These are phyloP conservation scores for Blastobotrys serpentis DNA, from an alignment of 1,139 yeast genomes.

Conservation along the genomic window DNA sequence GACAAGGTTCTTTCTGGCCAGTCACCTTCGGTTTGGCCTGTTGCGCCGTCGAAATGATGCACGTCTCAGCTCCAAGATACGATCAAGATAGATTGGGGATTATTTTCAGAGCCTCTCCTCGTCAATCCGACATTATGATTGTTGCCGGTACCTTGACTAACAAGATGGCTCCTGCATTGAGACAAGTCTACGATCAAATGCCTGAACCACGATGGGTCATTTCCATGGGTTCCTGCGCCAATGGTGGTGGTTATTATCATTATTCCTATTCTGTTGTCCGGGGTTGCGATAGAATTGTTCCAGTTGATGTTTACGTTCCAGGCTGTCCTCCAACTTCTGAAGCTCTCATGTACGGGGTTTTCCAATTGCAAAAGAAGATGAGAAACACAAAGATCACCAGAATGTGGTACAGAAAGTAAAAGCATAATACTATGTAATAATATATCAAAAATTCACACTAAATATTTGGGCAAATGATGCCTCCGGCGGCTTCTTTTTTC, in stretches of 20 bases:
- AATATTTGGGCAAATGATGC: no score
- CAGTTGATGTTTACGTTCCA: slow-evolving; percentile 88
- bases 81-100: slow-evolving; percentile 93
- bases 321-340: slow-evolving; percentile 94
- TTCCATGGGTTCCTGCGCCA: slow-evolving; percentile 93
- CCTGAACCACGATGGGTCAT: slow-evolving; percentile 88
- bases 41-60: slow-evolving; percentile 97
- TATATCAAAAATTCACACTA: no score
- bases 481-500: no score
- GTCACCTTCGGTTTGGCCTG: slow-evolving; percentile 90
- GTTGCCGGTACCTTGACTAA: slow-evolving; percentile 91
- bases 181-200: slow-evolving; percentile 94
- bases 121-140: slow-evolving; percentile 91
- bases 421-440: slow-evolving; percentile 1
- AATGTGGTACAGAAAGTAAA: slow-evolving; percentile 79
- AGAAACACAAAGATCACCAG: slow-evolving; percentile 76
- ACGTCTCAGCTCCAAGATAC: slow-evolving; percentile 85
- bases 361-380: slow-evolving; percentile 89
- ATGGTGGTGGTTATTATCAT: slow-evolving; percentile 93
- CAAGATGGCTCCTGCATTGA: slow-evolving; percentile 91
- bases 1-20: slow-evolving; percentile 93
- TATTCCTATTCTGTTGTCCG: slow-evolving; percentile 86
- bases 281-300: slow-evolving; percentile 86
- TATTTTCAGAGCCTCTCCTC: slow-evolving; percentile 91
- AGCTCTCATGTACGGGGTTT: slow-evolving; percentile 87